Conservation (phyloP, 306 rosid species). For the Inga laurina region DNA sequence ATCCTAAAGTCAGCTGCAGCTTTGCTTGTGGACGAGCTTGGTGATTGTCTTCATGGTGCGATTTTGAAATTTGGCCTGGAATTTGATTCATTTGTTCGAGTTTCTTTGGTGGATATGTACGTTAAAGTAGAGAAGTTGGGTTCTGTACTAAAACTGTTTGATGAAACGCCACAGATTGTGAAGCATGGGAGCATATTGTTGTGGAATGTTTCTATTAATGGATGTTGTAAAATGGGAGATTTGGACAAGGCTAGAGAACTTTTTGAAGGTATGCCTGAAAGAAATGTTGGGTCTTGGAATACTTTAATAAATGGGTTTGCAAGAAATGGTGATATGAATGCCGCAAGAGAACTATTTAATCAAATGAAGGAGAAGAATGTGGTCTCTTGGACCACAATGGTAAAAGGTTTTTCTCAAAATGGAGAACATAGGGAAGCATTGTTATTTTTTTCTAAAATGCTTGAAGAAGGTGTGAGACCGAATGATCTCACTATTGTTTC, state of each 20-base stretch:
- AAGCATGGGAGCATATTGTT: conserved; percentile 11
- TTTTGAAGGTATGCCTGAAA: conserved; percentile 12
- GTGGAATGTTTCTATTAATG: conserved; percentile 7
- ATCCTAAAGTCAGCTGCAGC: conserved; percentile 3
- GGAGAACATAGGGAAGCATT: conserved; percentile 5
- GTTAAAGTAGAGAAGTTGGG: conserved; percentile 1
- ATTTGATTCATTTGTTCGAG: conserved; percentile 9
- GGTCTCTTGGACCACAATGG: conserved; percentile 17
- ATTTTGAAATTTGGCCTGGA: neutral
- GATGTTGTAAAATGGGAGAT: conserved; percentile 10
- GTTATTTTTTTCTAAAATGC: neutral
- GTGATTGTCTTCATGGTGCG: conserved; percentile 5
- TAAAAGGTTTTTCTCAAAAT: conserved; percentile 7
- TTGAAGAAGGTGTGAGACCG: conserved; percentile 12
- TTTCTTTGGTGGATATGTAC: conserved; percentile 1
- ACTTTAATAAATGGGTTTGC: conserved; percentile 8
- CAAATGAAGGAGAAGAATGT: conserved; percentile 20
- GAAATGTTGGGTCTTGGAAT: conserved; percentile 11
- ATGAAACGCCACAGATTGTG: neutral
- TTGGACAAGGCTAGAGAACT: conserved; percentile 16
- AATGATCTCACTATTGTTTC: conserved; percentile 18
- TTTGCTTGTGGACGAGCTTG: neutral
- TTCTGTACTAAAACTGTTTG: neutral
- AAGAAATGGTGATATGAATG: conserved; percentile 11
- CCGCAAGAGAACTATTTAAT: conserved; percentile 1